phyloP scores from a whole-genome alignment of 441 rosid genomes.

The Erodium chrysanthum region DNA sequence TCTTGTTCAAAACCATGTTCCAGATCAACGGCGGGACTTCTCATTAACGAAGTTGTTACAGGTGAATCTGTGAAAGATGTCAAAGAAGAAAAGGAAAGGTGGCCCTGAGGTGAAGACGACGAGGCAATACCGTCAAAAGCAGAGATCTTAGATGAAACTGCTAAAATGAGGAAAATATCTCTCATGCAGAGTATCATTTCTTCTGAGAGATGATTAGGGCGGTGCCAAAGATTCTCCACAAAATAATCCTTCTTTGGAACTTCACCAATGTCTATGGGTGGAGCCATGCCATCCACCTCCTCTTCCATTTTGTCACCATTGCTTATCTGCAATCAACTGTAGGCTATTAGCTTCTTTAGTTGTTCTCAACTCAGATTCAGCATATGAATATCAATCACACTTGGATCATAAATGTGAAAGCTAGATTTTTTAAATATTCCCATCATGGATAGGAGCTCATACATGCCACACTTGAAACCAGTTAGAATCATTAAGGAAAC shows the following conservation, averaged over 20 bases:
- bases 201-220: slow-evolving; percentile 51
- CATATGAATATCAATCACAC: not conserved
- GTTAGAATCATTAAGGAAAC: not conserved
- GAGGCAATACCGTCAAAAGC: slow-evolving; percentile 28
- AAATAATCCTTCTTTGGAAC: slow-evolving; percentile 18
- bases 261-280: slow-evolving; percentile 15
- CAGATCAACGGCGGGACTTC: slow-evolving; percentile 26
- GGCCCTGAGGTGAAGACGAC: slow-evolving; percentile 39
- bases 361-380: not conserved
- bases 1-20: slow-evolving; percentile 25
- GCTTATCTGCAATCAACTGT: slow-evolving; percentile 32
- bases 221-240: slow-evolving; percentile 37
- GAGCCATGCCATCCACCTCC: slow-evolving; percentile 19
- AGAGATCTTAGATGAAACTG: slow-evolving; percentile 38
- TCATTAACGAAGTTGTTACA: slow-evolving; percentile 22
- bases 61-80: slow-evolving; percentile 36
- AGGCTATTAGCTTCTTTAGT: slow-evolving; percentile 10
- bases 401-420: not conserved
- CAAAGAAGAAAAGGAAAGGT: slow-evolving; percentile 35
- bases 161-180: slow-evolving; percentile 50
- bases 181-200: slow-evolving; percentile 65
- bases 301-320: slow-evolving; percentile 24
- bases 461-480: not conserved
- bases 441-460: not conserved
- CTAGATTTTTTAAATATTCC: not conserved